phyloP scores from a whole-genome alignment of 2,329 filamentous ascomycete species.

The Monilinia laxa region DNA sequence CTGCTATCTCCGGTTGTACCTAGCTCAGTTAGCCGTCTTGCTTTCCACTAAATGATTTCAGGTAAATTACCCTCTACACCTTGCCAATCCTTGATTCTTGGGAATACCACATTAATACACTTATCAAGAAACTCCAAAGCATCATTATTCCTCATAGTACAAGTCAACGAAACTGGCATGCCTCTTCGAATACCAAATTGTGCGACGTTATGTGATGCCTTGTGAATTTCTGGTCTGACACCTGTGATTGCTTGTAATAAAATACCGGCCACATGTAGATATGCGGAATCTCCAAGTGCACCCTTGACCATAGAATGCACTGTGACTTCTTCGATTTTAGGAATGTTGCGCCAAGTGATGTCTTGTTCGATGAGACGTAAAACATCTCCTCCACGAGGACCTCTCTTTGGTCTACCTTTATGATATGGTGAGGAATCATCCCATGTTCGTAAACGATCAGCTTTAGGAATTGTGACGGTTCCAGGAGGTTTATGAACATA shows the following conservation, averaged over 20 bases:
- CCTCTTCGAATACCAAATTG: slow-evolving; percentile 74
- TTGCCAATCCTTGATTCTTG: slow-evolving; percentile 93
- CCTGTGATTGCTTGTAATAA: slow-evolving; percentile 84
- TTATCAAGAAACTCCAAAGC: slow-evolving; percentile 92
- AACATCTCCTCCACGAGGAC: slow-evolving; percentile 74
- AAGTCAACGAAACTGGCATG: slow-evolving; percentile 72
- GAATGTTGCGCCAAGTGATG: slow-evolving; percentile 80
- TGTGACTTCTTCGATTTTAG: slow-evolving; percentile 76
- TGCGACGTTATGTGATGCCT: slow-evolving; percentile 66
- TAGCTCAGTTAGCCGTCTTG: slow-evolving; percentile 33
- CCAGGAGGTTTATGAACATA: slow-evolving; percentile 86
- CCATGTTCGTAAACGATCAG: slow-evolving; percentile 77
- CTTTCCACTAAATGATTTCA: slow-evolving; percentile 33
- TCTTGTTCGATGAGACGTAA: slow-evolving; percentile 70
- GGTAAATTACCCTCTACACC: slow-evolving; percentile 61
- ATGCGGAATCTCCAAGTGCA: slow-evolving; percentile 67
- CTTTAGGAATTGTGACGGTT: slow-evolving; percentile 55
- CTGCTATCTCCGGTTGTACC: slow-evolving; percentile 70
- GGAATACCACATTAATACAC: slow-evolving; percentile 84
- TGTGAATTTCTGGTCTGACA: slow-evolving; percentile 67
- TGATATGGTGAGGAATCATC: slow-evolving; percentile 90
- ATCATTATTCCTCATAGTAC: slow-evolving; percentile 72
- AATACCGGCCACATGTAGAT: slow-evolving; percentile 80
- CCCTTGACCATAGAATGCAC: slow-evolving; percentile 72
- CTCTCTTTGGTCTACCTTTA: slow-evolving; percentile 82